These are phyloP conservation scores for Globisporangium splendens DNA, from an alignment of 352 stramenopile genomes.

Conservation along the genomic window DNA sequence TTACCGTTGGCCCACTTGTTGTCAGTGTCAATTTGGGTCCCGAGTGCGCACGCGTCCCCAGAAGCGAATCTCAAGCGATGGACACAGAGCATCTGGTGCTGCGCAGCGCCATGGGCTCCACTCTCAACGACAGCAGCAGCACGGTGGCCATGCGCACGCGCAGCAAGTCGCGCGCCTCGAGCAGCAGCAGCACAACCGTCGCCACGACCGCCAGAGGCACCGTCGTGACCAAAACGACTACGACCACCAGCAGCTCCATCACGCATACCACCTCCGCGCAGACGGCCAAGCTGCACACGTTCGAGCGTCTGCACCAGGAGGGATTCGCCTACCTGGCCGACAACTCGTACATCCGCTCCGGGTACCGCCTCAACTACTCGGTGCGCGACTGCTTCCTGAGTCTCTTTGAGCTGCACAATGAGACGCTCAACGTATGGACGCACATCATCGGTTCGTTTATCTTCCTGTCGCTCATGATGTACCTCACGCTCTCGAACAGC, in stretches of 20 bases:
- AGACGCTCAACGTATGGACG: slow-evolving; percentile 88
- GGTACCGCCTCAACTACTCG: slow-evolving; percentile 84
- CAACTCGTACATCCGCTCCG: slow-evolving; percentile 86
- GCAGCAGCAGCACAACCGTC: slow-evolving; percentile 1
- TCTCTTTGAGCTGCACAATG: slow-evolving; percentile 87
- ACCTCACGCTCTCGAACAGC: slow-evolving; percentile 57
- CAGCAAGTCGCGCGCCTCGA: slow-evolving; percentile 12
- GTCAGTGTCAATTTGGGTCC: slow-evolving; percentile 12
- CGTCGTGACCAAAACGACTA: slow-evolving; percentile 2
- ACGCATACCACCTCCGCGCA: slow-evolving; percentile 9
- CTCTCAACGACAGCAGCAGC: slow-evolving; percentile 5
- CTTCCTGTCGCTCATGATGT: slow-evolving; percentile 76
- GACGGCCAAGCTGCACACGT: slow-evolving; percentile 50
- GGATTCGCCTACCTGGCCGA: slow-evolving; percentile 80
- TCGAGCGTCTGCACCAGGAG: slow-evolving; percentile 73
- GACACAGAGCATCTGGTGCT: slow-evolving; percentile 17
- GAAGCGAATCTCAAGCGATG: slow-evolving; percentile 3
- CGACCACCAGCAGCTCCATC: slow-evolving; percentile 18
- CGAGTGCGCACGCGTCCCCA: not conserved
- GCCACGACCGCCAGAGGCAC: not conserved
- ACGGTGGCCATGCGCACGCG: slow-evolving; percentile 16
- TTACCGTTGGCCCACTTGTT: not conserved
- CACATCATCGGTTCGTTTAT: slow-evolving; percentile 85
- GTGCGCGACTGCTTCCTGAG: slow-evolving; percentile 69
- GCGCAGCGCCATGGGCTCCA: slow-evolving; percentile 3